A percentile compares a stretch with the other conserved stretches of the same genome.
Conservation (phyloP, 768 basidiomycete genomes). For the Thelephora ganbajun region DNA sequence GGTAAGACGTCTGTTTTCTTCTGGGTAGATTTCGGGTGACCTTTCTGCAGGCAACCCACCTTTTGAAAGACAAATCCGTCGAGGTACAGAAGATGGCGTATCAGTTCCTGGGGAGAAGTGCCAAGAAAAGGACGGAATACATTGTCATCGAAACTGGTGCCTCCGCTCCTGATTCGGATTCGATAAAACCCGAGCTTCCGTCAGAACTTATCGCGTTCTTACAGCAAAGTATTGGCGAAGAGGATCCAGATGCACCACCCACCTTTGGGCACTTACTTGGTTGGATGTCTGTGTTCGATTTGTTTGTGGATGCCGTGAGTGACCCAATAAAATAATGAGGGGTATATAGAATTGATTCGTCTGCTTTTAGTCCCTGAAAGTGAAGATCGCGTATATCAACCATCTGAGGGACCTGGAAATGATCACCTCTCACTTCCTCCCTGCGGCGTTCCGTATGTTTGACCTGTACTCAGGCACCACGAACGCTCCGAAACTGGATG, state of each 20-base stretch:
- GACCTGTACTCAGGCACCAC: constrained; percentile 48
- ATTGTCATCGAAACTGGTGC: constrained; percentile 82
- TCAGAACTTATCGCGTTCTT: constrained; percentile 52
- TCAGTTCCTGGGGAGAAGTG: constrained; percentile 52
- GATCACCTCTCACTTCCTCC: constrained; percentile 53
- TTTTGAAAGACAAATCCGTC: constrained; percentile 48
- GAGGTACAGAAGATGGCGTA: constrained; percentile 73
- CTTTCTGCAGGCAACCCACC: constrained; percentile 55
- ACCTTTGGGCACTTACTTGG: constrained; percentile 60
- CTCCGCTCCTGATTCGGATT: constrained; percentile 34
- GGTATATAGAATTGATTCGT: neutral
- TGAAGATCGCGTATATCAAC: constrained; percentile 74
- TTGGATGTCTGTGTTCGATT: constrained; percentile 84
- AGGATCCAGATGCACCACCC: constrained; percentile 16
- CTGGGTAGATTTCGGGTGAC: neutral
- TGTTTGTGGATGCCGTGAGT: constrained; percentile 74
- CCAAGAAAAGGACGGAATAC: constrained; percentile 63
- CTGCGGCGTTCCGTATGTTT: constrained; percentile 53
- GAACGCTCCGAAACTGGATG: constrained; percentile 67
- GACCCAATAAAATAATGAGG: neutral
- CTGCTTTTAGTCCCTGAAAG: constrained; percentile 60
- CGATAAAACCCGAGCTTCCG: constrained; percentile 44
- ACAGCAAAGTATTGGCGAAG: constrained; percentile 29
- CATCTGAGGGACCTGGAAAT: constrained; percentile 64
- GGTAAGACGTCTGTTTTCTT: constrained; percentile 22